Conservation (phyloP, 108 stramenopile genomes). For the Nitzschia inconspicua region DNA sequence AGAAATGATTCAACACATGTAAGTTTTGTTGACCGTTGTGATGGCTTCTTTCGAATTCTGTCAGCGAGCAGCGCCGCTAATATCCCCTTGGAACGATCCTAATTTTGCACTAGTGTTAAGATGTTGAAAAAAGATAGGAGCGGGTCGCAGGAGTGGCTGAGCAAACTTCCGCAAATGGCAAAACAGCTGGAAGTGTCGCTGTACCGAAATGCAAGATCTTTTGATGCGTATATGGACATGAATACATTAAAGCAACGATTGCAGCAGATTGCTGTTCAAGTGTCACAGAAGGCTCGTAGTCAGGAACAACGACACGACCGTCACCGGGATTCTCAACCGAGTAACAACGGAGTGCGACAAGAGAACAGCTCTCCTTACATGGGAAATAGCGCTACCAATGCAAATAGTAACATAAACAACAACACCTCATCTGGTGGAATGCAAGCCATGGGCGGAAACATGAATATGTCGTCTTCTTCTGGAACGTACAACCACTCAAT, state of each 20-base stretch:
- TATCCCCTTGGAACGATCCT: neutral
- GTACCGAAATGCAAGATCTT: constrained; percentile 84
- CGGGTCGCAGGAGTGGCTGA: constrained; percentile 86
- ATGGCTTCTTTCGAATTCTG: too few relatives aligned
- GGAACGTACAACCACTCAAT: neutral
- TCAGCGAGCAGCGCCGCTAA: neutral
- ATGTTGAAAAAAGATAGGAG: constrained; percentile 90
- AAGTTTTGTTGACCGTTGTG: too few relatives aligned
- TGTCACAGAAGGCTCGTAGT: constrained; percentile 63
- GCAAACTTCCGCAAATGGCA: constrained; percentile 94
- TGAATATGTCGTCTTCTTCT: constrained; percentile 1
- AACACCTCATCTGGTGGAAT: constrained; percentile 8
- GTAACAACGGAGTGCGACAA: constrained; percentile 8
- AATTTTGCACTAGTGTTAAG: constrained; percentile 60
- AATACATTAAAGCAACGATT: constrained; percentile 84
- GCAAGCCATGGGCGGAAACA: constrained; percentile 6
- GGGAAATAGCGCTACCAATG: constrained; percentile 2
- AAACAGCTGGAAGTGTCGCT: constrained; percentile 93
- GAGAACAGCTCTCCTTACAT: constrained; percentile 7
- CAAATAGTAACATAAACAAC: constrained; percentile 8
- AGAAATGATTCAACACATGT: constrained; percentile 93
- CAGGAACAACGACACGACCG: constrained; percentile 16
- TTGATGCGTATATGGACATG: constrained; percentile 88
- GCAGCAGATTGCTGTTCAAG: constrained; percentile 85
- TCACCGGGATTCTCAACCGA: constrained; percentile 11